Base-by-base conservation (phyloP, 768 basidiomycete genomes). In the Termitomyces heimii region DNA sequence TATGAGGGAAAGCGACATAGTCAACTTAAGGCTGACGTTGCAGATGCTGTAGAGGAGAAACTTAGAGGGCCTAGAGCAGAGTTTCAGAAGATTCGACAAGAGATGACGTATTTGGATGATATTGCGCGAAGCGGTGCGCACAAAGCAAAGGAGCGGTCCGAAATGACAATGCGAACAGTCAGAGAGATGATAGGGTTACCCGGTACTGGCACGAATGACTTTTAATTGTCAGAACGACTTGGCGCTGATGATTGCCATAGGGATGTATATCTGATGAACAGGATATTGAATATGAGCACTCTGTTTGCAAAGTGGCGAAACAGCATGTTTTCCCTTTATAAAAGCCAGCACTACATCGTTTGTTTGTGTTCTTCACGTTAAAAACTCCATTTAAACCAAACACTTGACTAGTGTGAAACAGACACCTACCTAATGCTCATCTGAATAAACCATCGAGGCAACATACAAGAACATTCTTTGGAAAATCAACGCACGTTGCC, bases 1-100 rank as follows among this genome's bases (percentile, higher is more conserved):
- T 89, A 86, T 57, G 73, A 71, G 57, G 75, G 71, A 45, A 77
- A 76, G 60, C 83, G 85, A 0, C 85, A 89, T 56, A 85, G 82
- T 0, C 66, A 78, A 16, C 71, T 98, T 60, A 98, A 98, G 73
- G 72, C 66, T 4, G 86, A 88, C 46, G 85, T 94, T 1, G 77
- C 79, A 1, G 89, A 88, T 4, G 89, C 85, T 0, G 77, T 98
- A 1, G 84, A 86, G 39, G 84, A 79, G 53, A 62, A 83, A 43
- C 63, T 96, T n/a, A 80, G 75, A 45, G 71, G 71, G 1, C 91
- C 95, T 5, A 74, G 94, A 45, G 74, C 68, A 0, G 86, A 90
- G 68, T 94, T 90, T 60, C 77, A 82, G 64, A 76, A 80, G 61
- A 66, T 97, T 29, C 73, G 79, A 48, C 70, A 62, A 3, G 90